Base-by-base conservation (phyloP, 2,329 filamentous ascomycete genomes). In the Geosmithia flava region DNA sequence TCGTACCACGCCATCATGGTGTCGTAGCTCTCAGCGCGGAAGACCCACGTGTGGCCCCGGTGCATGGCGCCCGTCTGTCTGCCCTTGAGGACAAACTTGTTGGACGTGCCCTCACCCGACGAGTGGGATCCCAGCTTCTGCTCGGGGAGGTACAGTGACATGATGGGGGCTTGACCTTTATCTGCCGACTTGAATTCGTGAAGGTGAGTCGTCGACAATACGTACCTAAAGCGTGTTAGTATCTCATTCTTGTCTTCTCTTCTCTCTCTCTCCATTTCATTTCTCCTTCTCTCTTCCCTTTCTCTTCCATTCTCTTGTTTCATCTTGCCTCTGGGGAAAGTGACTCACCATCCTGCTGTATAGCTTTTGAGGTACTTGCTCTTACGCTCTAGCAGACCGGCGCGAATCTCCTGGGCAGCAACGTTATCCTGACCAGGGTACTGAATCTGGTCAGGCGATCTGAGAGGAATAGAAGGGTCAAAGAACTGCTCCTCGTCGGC, bases 111-210 rank as follows among this genome's bases (percentile, higher is more conserved):
- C 45, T 80, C 83, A 50, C 81, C 80, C 51, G 81, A 78, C 10
- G 91, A 96, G 62, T 94, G 89, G 37, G 90, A 94, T 39, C 93
- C 93, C 49, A 98, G 76, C 63, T 95, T 96, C 67, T 97, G 93
- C 56, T 97, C 93, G 7, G 86, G 86, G 27, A 98, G 78, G 62
- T 93, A 95, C 49, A 98, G 74, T 42, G 93, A 97, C 91, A 98
- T 96, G 61, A 97, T 80, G 1, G 93, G 93, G 40, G 86, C 83
- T 65, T 93, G 87, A 51, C 79, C 85, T 63, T 91, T 90, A 67
- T 97, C 91, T 55, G 89, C 88, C n/a, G 89, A 95, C 64, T 95
- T 96, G 77, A 97, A 98, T 67, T 98, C 93, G 69, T 98, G 93
- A 20, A 98, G 76, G 67, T 98, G 93, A 49, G 93, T 97, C 16